A percentile compares a stretch with the other conserved stretches of the same genome.
Evolutionary conservation across 2,329 filamentous ascomycete genomes (phyloP).

Genomic region (Pestalotiopsis sp.): DNA sequence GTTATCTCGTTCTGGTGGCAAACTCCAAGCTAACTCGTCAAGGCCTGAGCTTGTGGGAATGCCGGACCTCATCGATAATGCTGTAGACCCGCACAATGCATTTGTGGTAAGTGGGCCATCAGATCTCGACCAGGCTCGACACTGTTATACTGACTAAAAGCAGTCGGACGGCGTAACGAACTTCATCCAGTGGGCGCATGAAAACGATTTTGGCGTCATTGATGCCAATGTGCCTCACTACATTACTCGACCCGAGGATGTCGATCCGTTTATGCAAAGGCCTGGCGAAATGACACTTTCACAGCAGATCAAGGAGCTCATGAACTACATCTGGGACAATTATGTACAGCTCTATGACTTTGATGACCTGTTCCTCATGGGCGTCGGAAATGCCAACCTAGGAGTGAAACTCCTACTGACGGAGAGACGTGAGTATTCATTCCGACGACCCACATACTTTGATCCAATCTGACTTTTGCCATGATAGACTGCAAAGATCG

Average conservation of each 20-base stretch:
- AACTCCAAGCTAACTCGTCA: conserved; percentile 15
- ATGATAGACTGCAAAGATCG: conserved; percentile 57
- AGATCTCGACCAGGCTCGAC: neutral
- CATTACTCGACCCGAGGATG: conserved; percentile 62
- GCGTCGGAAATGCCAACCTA: conserved; percentile 84
- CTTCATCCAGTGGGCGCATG: conserved; percentile 81
- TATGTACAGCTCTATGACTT: conserved; percentile 80
- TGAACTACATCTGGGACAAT: conserved; percentile 94
- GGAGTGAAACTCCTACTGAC: conserved; percentile 81
- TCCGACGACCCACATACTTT: neutral
- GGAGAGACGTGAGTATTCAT: conserved; percentile 60
- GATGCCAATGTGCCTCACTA: conserved; percentile 89
- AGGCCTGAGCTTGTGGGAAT: conserved; percentile 72
- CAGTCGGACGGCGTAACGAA: conserved; percentile 79
- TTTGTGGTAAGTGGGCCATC: conserved; percentile 69
- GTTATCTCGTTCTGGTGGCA: conserved; percentile 30
- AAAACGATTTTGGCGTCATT: conserved; percentile 79
- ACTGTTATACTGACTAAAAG: conserved; percentile 15
- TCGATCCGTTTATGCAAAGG: conserved; percentile 46
- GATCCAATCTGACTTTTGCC: neutral
- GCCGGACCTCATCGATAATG: conserved; percentile 68
- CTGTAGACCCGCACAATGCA: conserved; percentile 78
- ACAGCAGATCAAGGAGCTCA: conserved; percentile 68
- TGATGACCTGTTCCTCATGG: conserved; percentile 80
- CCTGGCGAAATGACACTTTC: conserved; percentile 50